Conservation (phyloP, 2,329 filamentous ascomycete genomes). For the Celoporthe dispersa region DNA sequence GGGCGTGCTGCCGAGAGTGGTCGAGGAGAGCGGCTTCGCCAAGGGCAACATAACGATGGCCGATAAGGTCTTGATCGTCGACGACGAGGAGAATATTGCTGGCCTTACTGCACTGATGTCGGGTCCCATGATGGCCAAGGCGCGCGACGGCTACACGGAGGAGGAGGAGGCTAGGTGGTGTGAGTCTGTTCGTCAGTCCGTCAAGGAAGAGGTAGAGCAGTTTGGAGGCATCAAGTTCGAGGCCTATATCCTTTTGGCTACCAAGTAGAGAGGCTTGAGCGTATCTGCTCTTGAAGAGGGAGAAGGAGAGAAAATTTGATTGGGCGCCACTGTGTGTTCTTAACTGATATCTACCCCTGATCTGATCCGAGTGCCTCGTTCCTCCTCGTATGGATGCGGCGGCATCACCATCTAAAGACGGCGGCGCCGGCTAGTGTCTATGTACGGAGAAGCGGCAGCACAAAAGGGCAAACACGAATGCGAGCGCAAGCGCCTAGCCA, state of each 20-base stretch:
- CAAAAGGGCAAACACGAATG: slow-evolving; percentile 3
- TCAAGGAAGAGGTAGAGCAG: slow-evolving; percentile 35
- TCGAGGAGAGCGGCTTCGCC: slow-evolving; percentile 35
- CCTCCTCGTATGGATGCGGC: neutral
- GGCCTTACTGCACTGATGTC: slow-evolving; percentile 37
- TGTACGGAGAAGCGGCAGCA: neutral
- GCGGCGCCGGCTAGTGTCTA: neutral
- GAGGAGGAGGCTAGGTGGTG: slow-evolving; percentile 34
- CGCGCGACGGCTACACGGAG: slow-evolving; percentile 36
- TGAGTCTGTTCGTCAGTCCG: slow-evolving; percentile 32
- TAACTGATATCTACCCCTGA: slow-evolving; percentile 1
- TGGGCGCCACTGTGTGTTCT: neutral
- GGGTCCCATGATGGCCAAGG: slow-evolving; percentile 37
- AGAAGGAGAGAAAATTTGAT: slow-evolving; percentile 2
- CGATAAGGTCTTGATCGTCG: slow-evolving; percentile 35
- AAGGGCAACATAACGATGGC: slow-evolving; percentile 31
- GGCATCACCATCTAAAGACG: neutral
- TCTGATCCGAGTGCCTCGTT: neutral
- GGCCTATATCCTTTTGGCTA: slow-evolving; percentile 35
- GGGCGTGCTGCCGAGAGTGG: slow-evolving; percentile 34
- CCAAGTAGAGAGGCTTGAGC: slow-evolving; percentile 32
- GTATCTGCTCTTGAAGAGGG: slow-evolving; percentile 17
- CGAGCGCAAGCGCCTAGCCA: slow-evolving; percentile 7
- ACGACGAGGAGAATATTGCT: slow-evolving; percentile 35
- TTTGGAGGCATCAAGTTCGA: slow-evolving; percentile 36